These are phyloP conservation scores for Coffea canephora DNA, from an alignment of 257 asterid species.

Conservation along the genomic window DNA sequence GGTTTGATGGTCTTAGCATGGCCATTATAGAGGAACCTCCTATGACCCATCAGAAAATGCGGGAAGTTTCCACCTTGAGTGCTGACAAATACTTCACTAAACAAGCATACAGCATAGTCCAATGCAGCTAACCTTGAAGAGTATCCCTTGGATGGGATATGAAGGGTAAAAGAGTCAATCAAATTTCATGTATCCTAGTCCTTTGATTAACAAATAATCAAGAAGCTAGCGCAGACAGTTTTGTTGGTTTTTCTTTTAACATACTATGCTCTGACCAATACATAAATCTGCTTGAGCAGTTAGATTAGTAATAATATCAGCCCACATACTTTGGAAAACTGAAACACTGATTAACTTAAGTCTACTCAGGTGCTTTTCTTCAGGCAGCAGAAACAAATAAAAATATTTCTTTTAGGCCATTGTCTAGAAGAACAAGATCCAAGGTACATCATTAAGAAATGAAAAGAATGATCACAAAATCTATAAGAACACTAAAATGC, in stretches of 20 bases:
- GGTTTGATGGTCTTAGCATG: constrained; percentile 88
- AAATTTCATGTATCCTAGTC: not conserved
- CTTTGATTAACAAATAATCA: not conserved
- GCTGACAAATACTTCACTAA: constrained; percentile 85
- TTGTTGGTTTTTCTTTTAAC: too few relatives aligned
- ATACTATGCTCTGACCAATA: not conserved
- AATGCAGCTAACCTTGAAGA: constrained; percentile 86
- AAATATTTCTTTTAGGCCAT: too few relatives aligned
- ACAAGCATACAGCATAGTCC: constrained; percentile 80
- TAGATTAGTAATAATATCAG: too few relatives aligned
- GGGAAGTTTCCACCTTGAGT: constrained; percentile 98
- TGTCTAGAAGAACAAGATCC: too few relatives aligned
- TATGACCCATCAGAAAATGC: constrained; percentile 83
- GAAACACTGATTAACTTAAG: too few relatives aligned
- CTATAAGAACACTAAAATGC: too few relatives aligned
- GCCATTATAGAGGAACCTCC: constrained; percentile 75
- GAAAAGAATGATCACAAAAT: too few relatives aligned
- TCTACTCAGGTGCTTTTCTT: too few relatives aligned
- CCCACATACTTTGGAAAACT: too few relatives aligned
- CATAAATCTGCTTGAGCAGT: too few relatives aligned
- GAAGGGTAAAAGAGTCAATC: not conserved
- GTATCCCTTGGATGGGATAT: constrained; percentile 43
- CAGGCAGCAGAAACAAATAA: too few relatives aligned
- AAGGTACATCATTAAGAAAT: too few relatives aligned
- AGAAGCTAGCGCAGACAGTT: not conserved